Base-by-base conservation (phyloP, 208 protist genomes). In the Trypanosomatidae sp. region DNA sequence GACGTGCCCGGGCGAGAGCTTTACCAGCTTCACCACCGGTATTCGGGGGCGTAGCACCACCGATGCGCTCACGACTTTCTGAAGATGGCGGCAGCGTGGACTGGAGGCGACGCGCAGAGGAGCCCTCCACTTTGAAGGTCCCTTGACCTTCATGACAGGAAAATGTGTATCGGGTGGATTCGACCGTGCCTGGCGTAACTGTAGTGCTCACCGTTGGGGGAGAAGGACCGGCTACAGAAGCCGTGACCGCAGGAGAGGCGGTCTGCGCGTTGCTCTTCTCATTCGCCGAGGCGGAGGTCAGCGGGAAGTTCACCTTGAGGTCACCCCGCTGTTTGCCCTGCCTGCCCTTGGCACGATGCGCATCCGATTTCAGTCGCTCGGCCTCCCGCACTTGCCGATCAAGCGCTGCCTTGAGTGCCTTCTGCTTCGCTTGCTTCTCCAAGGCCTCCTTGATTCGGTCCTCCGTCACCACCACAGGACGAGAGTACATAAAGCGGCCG, bases 301-400 rank as follows among this genome's bases (percentile, higher is more conserved):
- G 36, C 53, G 52, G 17, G 7, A 1, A 52, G 9, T 46, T 71
- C 69, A 47, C 56, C 53, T 22, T 78, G 66, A 22, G 17, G n/a
- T 71, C 17, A 25, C 30, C 50, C 19, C 7, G 12, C n/a, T 10
- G 15, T 33, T 28, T 62, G 3, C 13, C 66, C 8, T 71, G 56
- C 50, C 46, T 62, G 2, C 74, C 80, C 25, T 74, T 85, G n/a
- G 60, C 49, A n/a, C 71, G 43, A 47, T 66, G 69, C 30, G 58
- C 66, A 62, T 79, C 75, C 12, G 62, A 59, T 33, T 81, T 85
- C 28, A 78, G 78, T 28, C 64, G 76, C 60, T 79, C 66, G 28
- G 72, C 36, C 49, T 92, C 86, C 44, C 56, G 76, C n/a, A 92
- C 87, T 75, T 95, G 92, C 28, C 73, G 76, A 69, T 95, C 92